phyloP scores from a whole-genome alignment of 192 early-diverging fungal species.

The Phlyctochytrium planicorne region DNA sequence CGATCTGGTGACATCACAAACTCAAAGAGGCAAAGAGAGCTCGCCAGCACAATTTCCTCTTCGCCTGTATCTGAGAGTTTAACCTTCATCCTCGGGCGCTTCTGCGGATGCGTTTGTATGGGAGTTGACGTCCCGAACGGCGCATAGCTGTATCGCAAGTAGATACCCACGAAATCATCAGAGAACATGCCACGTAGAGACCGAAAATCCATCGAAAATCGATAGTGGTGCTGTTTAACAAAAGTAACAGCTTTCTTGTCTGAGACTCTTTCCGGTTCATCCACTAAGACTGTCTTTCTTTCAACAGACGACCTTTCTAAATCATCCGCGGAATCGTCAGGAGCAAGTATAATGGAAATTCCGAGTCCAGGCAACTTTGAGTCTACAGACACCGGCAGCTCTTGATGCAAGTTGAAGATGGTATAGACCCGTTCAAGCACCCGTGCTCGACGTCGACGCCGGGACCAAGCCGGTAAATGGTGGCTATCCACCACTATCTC shows the following conservation, averaged over 20 bases:
- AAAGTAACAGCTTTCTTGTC: too few species aligned
- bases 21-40: conserved; percentile 53
- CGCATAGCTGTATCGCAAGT: conserved; percentile 45
- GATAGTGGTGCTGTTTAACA: conserved; percentile 58
- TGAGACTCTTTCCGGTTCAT: not conserved
- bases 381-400: conserved; percentile 37
- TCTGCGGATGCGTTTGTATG: conserved; percentile 42
- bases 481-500: not conserved
- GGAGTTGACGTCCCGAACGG: conserved; percentile 49
- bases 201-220: conserved; percentile 54
- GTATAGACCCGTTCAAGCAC: conserved; percentile 42
- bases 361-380: conserved; percentile 34
- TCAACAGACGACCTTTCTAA: conserved; percentile 13
- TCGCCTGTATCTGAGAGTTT: too few species aligned
- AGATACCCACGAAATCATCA: conserved; percentile 28
- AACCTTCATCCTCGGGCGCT: conserved; percentile 8
- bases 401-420: conserved; percentile 33
- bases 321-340: conserved; percentile 21
- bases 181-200: conserved; percentile 31
- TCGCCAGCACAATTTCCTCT: too few species aligned
- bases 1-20: conserved; percentile 49
- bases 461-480: not conserved
- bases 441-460: not conserved
- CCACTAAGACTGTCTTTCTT: not conserved
- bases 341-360: conserved; percentile 28